Conservation (phyloP, 495 filamentous ascomycete species). For the Tetracladium marchalianum region DNA sequence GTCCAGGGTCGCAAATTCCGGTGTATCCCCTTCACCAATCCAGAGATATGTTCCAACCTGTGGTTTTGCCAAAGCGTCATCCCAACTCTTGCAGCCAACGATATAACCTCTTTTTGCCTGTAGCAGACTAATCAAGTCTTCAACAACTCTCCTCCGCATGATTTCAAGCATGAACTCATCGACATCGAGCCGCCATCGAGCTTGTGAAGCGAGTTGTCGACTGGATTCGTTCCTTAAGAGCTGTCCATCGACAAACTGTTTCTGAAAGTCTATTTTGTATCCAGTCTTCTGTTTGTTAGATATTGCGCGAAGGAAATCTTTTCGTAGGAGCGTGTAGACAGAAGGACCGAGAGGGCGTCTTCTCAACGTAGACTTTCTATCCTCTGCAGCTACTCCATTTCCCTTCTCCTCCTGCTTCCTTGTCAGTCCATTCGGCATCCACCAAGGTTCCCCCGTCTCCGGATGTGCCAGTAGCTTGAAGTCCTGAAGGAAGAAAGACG, state of each 20-base stretch:
- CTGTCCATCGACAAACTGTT: neutral
- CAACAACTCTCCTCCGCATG: constrained; percentile 38
- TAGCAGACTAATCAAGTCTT: constrained; percentile 25
- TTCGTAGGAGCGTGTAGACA: neutral
- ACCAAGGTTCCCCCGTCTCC: constrained; percentile 42
- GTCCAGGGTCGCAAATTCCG: constrained; percentile 15
- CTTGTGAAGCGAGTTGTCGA: neutral
- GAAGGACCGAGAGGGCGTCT: neutral
- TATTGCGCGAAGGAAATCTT: neutral
- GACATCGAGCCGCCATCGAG: constrained; percentile 61
- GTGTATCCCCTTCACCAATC: constrained; percentile 4
- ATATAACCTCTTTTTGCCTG: constrained; percentile 15
- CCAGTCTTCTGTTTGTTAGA: neutral
- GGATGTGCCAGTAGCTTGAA: constrained; percentile 51
- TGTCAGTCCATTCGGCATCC: constrained; percentile 42
- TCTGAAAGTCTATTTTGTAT: neutral
- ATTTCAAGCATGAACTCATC: constrained; percentile 42
- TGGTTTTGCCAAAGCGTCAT: constrained; percentile 22
- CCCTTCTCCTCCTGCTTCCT: neutral
- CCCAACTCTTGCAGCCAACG: constrained; percentile 18
- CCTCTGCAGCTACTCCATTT: no score
- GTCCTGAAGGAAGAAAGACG: constrained; percentile 51
- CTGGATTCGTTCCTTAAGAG: no score
- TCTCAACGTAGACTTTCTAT: neutral
- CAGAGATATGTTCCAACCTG: constrained; percentile 12